These are phyloP conservation scores for Aspergillus diversus DNA, from an alignment of 495 filamentous ascomycete genomes.

Conservation along the genomic window DNA sequence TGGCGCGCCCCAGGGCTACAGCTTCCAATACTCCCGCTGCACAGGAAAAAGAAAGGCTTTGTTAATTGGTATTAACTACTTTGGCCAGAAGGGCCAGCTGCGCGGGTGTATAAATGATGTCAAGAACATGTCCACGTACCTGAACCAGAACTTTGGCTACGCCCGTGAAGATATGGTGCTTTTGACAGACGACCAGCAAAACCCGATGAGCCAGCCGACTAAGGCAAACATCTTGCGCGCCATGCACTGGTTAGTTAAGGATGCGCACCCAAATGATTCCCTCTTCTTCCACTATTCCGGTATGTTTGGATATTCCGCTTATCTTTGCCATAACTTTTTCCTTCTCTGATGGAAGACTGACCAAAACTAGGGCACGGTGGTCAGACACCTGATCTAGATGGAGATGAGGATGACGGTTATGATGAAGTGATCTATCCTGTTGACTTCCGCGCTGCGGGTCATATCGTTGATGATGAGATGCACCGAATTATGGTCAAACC, in stretches of 20 bases:
- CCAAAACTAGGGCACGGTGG: constrained; percentile 78
- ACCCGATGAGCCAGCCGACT: constrained; percentile 94
- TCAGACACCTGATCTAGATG: constrained; percentile 94
- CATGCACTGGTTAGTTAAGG: constrained; percentile 99
- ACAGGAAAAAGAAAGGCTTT: constrained; percentile 90
- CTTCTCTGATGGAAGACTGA: constrained; percentile 6
- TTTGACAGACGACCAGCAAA: constrained; percentile 95
- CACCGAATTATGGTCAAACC: constrained; percentile 93
- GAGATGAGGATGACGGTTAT: constrained; percentile 93
- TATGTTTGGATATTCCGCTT: constrained; percentile 42
- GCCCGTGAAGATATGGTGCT: constrained; percentile 98
- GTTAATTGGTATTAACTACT: constrained; percentile 98
- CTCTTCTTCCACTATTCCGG: constrained; percentile 99
- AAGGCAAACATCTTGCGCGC: constrained; percentile 95
- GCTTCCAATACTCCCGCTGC: constrained; percentile 90
- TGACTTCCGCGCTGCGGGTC: constrained; percentile 85
- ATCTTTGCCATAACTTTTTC: background rate
- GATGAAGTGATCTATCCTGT: constrained; percentile 99
- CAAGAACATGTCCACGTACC: constrained; percentile 92
- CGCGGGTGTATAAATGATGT: constrained; percentile 98
- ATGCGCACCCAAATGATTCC: constrained; percentile 90
- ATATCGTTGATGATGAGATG: constrained; percentile 99
- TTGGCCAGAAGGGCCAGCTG: constrained; percentile 87
- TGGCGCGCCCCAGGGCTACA: constrained; percentile 78
- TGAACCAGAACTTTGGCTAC: constrained; percentile 91